A percentile compares a stretch with the other conserved stretches of the same genome.
Evolutionary conservation across 108 stramenopile genomes (phyloP).

Genomic region (Epipyxis sp.): DNA sequence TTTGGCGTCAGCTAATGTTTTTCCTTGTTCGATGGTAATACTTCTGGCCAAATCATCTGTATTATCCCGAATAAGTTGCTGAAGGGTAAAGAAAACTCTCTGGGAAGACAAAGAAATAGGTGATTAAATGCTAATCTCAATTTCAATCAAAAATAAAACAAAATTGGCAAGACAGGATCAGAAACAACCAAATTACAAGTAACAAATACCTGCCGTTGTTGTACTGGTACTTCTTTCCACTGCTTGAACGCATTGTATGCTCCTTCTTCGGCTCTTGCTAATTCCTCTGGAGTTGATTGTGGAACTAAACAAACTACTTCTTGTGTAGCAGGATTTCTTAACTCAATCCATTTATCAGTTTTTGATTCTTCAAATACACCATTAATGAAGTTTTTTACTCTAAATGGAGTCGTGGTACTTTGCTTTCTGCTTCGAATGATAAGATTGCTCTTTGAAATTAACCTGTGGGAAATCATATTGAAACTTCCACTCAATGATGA

Average conservation of each 20-base stretch:
- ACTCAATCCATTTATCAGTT: constrained; percentile 51
- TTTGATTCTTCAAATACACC: constrained; percentile 48
- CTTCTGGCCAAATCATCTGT: constrained; percentile 49
- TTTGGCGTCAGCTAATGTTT: constrained; percentile 42
- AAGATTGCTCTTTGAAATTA: no score
- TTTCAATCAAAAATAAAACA: not conserved
- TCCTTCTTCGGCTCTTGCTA: constrained; percentile 41
- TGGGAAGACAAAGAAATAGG: constrained; percentile 5
- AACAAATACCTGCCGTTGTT: constrained; percentile 37
- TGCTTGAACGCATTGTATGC: constrained; percentile 39
- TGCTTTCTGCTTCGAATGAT: no score
- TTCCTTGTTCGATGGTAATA: constrained; percentile 49
- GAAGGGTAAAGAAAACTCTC: constrained; percentile 56
- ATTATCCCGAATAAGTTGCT: constrained; percentile 45
- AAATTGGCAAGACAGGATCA: no score
- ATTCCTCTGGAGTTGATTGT: constrained; percentile 43
- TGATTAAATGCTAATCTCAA: not conserved
- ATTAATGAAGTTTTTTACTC: constrained; percentile 60
- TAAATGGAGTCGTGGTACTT: no score
- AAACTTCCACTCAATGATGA: no score
- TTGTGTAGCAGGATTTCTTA: constrained; percentile 54
- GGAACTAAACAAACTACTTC: constrained; percentile 45
- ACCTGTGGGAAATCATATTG: no score
- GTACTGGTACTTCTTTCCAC: constrained; percentile 49
- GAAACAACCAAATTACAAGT: no score